Evolutionary conservation across 73 alveolate species (phyloP), one percentile per base, ranked within the genome.

Genomic region (Paramecium caudatum): DNA sequence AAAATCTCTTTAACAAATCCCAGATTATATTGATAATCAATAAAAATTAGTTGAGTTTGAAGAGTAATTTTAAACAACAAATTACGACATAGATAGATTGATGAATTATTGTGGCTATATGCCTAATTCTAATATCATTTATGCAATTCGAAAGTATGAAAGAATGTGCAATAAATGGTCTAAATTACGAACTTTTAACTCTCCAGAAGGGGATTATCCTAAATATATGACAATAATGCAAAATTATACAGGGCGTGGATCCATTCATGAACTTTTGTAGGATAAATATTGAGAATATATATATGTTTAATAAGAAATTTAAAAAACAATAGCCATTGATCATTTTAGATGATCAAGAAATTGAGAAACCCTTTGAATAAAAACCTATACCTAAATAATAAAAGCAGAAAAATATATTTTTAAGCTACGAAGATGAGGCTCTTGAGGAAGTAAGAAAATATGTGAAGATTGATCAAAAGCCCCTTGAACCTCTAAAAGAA

Each of bases 261-360:
- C 80, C 23, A 55, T 17, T 10, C 23, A 55, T 55, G 80, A 55
- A 2, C 30, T 55, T 27, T 21, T 55, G 5, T 27, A 55, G 30
- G 80, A 55, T 12, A 55, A 55, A 55, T 55, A 55, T 55, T 55
- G 80, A 55, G 32, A 10, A 55, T 27, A 23, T 55, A 55, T 10
- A 23, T 27, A 55, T 55, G 80, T 55, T 55, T 55, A 55, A 55
- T 55, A 55, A 55, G n/a, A 55, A 55, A 55, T 55, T 55, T 55
- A 55, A 55, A 55, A 55, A 55, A 23, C 80, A 55, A 55, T 37
- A 27, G 23, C 12, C 80, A n/a, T n/a, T n/a, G 10, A 55, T 55
- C 30, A 27, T 43, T 55, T 55, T 55, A 27, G 4, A 55, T 19
- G 80, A 55, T 19, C 45, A 55, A 23, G 80, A 55, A 19, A 21